Evolutionary conservation across 441 rosid genomes (phyloP), one percentile per base, ranked within the genome.

Genomic region (Euphorbia schlechtendalii): DNA sequence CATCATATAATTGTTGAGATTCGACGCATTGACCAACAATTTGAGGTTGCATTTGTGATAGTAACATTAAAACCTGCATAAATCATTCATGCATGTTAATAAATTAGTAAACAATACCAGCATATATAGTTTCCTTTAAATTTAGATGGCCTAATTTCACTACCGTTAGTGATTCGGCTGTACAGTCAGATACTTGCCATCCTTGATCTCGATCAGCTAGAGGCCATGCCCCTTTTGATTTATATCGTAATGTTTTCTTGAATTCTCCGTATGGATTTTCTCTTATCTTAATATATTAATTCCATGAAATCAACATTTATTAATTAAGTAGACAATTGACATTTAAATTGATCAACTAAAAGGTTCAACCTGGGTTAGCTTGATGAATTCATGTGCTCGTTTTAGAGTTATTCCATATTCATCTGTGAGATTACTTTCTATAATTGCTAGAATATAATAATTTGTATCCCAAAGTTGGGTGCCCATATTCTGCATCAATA

Each of bases 401-500:
- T 11, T 38, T 38, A 38, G 43, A 38, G 43, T 38, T 1, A 38
- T 6, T 1, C 6, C 8, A 9, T 1, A 38, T 38, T 38, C 43
- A 38, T 38, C 43, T 1, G 43, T 1, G 12, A 87, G 79, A 59
- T 83, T 77, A 41, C 88, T 76, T 59, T 90, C 78, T 55, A 86
- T 2, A 13, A 13, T 45, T 45, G n/a, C n/a, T 13, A 1, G 64
- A 66, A 92, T 72, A 59, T 82, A 71, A 73, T 89, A 86, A 75
- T 82, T 72, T 1, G 92, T 79, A 69, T 92, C 98, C 96, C 96
- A 89, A 25, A 83, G 68, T 74, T 92, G 96, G 77, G 93, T 84
- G 68, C 98, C 96, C 68, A 78, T 66, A 46, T 76, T 28, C 83
- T 80, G n/a, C 83, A 13, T 59, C 14, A 53, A 9, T 36, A 2